Conservation (phyloP, 2,329 filamentous ascomycete species). For the Ceratocystis alfenasii region DNA sequence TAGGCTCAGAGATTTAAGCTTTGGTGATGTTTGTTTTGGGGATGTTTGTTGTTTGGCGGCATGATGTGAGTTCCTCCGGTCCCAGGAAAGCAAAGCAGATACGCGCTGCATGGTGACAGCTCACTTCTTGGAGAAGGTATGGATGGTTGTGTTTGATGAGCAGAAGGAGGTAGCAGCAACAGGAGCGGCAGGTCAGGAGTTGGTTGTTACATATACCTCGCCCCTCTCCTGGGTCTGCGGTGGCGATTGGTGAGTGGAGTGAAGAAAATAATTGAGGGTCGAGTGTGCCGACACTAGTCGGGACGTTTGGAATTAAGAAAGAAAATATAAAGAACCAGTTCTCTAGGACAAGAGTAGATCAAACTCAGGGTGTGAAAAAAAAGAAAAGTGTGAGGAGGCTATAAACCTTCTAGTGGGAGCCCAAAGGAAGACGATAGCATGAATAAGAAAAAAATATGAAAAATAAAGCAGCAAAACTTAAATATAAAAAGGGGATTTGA, state of each 20-base stretch:
- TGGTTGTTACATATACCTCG: slow-evolving; percentile 7
- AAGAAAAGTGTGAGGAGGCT: background rate
- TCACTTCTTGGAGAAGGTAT: background rate
- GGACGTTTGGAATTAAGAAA: background rate
- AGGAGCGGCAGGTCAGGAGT: background rate
- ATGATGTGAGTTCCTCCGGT: slow-evolving; percentile 23
- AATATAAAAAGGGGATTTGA: too few relatives aligned
- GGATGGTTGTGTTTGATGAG: background rate
- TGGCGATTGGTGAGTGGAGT: background rate
- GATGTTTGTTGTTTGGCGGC: slow-evolving; percentile 20
- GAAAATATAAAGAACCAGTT: background rate
- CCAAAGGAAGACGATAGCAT: background rate
- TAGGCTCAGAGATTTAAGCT: slow-evolving; percentile 16
- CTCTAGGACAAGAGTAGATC: background rate
- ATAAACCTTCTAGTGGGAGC: background rate
- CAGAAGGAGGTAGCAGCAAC: background rate
- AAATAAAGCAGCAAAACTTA: slow-evolving; percentile 4
- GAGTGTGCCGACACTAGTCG: too few relatives aligned
- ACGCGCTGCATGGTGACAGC: slow-evolving; percentile 23
- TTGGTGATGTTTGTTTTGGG: slow-evolving; percentile 15
- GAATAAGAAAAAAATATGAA: background rate
- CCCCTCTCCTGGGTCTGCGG: background rate
- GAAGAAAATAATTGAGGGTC: background rate
- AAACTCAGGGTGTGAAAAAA: background rate
- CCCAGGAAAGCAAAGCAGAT: slow-evolving; percentile 24